phyloP scores from a whole-genome alignment of 805 yeast species.

The Myxozyma kluyveri region DNA sequence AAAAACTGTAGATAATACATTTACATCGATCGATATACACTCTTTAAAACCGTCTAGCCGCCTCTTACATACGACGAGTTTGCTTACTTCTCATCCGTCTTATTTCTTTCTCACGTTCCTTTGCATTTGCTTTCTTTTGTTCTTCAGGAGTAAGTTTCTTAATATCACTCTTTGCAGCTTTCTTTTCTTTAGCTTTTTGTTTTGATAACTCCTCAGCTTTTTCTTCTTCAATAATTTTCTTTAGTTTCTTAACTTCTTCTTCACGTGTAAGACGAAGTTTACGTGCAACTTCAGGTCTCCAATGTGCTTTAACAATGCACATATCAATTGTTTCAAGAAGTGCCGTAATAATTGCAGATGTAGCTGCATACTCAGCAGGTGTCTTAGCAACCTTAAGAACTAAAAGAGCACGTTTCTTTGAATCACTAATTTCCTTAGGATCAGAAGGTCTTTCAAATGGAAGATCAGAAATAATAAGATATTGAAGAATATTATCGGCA shows the following conservation, averaged over 20 bases:
- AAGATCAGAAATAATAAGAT: constrained; percentile 80
- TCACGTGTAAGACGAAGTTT: constrained; percentile 78
- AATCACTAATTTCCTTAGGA: constrained; percentile 50
- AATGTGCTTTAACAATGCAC: constrained; percentile 51
- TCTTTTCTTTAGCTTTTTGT: constrained; percentile 62
- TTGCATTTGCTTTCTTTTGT: constrained; percentile 73
- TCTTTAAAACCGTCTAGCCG: no score
- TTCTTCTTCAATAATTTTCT: constrained; percentile 61
- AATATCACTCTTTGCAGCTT: constrained; percentile 39
- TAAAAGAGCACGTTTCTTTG: constrained; percentile 52
- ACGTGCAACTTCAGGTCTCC: constrained; percentile 72
- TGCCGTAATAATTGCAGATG: constrained; percentile 52
- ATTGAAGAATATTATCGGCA: constrained; percentile 54
- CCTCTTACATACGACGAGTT: constrained; percentile 40
- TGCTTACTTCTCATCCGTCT: constrained; percentile 64
- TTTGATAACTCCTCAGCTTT: constrained; percentile 65
- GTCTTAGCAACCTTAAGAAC: constrained; percentile 53
- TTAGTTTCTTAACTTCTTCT: constrained; percentile 64
- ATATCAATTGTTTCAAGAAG: constrained; percentile 60
- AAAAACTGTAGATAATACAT: no score
- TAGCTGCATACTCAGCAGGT: constrained; percentile 49
- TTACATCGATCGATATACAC: no score
- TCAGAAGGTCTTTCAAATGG: constrained; percentile 67
- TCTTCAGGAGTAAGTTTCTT: constrained; percentile 67
- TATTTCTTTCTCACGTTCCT: constrained; percentile 76